These are phyloP conservation scores for Ustilago bromivora DNA, from an alignment of 1,284 basidiomycete genomes.

Conservation along the genomic window DNA sequence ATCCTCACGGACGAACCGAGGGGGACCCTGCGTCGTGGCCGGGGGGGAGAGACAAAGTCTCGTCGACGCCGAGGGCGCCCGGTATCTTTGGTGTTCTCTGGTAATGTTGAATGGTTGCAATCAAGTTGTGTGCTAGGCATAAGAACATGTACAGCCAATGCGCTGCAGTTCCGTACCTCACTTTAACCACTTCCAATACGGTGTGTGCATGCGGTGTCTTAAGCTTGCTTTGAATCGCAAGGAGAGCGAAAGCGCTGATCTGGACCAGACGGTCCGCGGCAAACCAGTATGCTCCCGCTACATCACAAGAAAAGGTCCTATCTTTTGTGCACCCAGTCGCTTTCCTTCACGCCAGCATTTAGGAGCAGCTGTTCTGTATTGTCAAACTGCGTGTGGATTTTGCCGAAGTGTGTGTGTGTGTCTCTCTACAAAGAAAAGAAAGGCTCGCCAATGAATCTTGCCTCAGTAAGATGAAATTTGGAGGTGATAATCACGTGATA, in stretches of 20 bases:
- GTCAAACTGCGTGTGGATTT: background rate
- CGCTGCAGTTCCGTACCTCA: slow-evolving; percentile 57
- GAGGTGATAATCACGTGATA: background rate
- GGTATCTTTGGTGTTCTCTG: too few species aligned
- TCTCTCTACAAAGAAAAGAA: background rate
- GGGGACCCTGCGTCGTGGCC: too few species aligned
- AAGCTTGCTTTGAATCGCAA: slow-evolving; percentile 57
- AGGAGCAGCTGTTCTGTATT: background rate
- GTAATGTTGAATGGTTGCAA: slow-evolving; percentile 24
- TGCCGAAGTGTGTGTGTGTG: background rate
- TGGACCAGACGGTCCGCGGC: slow-evolving; percentile 54
- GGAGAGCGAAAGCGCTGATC: slow-evolving; percentile 54
- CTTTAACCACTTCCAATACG: slow-evolving; percentile 61
- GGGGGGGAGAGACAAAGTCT: too few species aligned
- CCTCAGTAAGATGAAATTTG: slow-evolving; percentile 8
- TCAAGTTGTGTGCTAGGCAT: slow-evolving; percentile 62
- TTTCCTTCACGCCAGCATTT: too few species aligned
- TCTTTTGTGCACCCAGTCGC: too few species aligned
- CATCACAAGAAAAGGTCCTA: too few species aligned
- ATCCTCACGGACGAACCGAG: too few species aligned
- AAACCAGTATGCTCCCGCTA: slow-evolving; percentile 55
- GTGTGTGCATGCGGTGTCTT: slow-evolving; percentile 62
- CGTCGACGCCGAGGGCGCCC: too few species aligned
- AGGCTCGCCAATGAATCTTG: background rate
- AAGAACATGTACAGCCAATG: slow-evolving; percentile 65